These are phyloP conservation scores for Fusarium longipes DNA, from an alignment of 2,329 filamentous ascomycete species.

Conservation along the genomic window DNA sequence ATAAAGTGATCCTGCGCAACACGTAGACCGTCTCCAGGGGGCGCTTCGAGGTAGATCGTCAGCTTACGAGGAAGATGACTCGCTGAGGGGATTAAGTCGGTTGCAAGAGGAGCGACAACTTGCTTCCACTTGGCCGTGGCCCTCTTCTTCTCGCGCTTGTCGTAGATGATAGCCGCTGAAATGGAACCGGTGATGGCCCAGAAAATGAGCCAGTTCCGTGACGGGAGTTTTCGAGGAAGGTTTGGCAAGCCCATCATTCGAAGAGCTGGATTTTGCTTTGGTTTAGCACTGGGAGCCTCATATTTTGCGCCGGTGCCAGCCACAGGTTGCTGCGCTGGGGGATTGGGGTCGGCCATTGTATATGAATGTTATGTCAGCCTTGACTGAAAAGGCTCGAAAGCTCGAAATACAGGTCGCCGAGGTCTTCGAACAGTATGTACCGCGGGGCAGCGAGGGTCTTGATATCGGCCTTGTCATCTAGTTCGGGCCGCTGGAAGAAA, in stretches of 20 bases:
- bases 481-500: conserved; percentile 29
- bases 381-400: neutral
- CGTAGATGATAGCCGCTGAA: conserved; percentile 85
- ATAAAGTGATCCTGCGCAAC: conserved; percentile 93
- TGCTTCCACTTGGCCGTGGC: conserved; percentile 88
- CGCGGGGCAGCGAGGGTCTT: conserved; percentile 22
- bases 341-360: conserved; percentile 43
- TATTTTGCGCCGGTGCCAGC: conserved; percentile 44
- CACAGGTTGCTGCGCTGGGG: conserved; percentile 43
- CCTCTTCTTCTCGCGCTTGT: conserved; percentile 88
- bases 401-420: conserved; percentile 1
- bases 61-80: conserved; percentile 83
- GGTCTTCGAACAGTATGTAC: conserved; percentile 15
- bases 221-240: conserved; percentile 85
- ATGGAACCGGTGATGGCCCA: conserved; percentile 81
- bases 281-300: conserved; percentile 55
- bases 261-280: conserved; percentile 74
- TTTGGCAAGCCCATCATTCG: conserved; percentile 87
- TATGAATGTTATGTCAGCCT: neutral
- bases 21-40: conserved; percentile 86
- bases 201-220: conserved; percentile 98
- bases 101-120: conserved; percentile 84
- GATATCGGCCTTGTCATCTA: conserved; percentile 23
- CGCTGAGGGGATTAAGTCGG: conserved; percentile 75
- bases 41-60: conserved; percentile 85